Percentiles rank a stretch among this genome's conserved stretches.
Conservation (phyloP, 768 basidiomycete genomes). For the Mycena latifolia region DNA sequence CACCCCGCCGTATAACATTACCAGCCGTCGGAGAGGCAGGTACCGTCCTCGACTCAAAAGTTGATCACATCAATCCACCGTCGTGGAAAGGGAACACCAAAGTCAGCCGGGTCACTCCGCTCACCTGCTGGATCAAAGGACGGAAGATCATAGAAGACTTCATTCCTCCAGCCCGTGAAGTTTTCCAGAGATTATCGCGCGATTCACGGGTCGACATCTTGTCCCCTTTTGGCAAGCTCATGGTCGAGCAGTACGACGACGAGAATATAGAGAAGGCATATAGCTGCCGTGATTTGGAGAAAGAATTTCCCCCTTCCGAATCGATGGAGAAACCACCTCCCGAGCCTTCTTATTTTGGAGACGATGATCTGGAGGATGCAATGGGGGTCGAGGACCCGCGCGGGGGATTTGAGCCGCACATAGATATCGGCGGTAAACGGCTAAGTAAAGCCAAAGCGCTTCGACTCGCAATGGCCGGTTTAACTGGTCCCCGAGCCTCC, state of each 20-base stretch:
- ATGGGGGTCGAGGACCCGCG: constrained; percentile 17
- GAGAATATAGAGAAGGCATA: no score
- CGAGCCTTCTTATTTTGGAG: constrained; percentile 5
- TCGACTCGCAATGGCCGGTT: constrained; percentile 13
- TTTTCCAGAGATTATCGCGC: no score
- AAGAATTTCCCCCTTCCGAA: no score
- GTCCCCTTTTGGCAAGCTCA: no score
- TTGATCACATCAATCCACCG: constrained; percentile 51
- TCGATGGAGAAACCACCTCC: neutral
- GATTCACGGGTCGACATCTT: no score
- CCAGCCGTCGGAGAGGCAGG: constrained; percentile 42
- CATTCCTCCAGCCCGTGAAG: neutral
- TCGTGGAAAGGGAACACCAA: constrained; percentile 49
- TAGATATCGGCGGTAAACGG: neutral
- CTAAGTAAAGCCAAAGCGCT: constrained; percentile 14
- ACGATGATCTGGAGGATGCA: constrained; percentile 10
- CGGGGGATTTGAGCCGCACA: constrained; percentile 9
- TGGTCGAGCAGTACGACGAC: no score
- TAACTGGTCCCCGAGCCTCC: constrained; percentile 11
- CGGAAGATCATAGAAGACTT: constrained; percentile 22
- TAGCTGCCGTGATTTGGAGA: no score
- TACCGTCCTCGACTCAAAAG: constrained; percentile 34
- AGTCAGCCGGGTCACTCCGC: constrained; percentile 41
- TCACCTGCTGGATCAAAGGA: constrained; percentile 47
- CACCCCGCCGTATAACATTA: constrained; percentile 48